Percentiles rank a stretch among this genome's conserved stretches.
Evolutionary conservation across 768 basidiomycete species (phyloP).

Genomic region (Podaxis sp.): DNA sequence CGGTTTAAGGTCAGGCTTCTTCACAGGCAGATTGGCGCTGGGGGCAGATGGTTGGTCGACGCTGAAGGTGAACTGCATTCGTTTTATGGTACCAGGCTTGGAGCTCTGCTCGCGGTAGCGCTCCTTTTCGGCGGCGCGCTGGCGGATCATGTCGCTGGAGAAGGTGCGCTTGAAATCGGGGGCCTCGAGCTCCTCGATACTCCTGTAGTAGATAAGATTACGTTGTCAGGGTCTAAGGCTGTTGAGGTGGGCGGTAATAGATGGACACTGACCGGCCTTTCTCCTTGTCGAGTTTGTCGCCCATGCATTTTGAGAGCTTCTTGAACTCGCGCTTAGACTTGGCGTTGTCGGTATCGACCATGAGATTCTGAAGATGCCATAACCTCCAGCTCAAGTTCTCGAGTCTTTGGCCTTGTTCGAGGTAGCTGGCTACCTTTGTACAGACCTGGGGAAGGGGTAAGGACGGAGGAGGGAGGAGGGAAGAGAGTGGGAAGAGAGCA

Average conservation of each 20-base stretch:
- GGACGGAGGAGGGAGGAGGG: slow-evolving; percentile 32
- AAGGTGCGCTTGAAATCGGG: slow-evolving; percentile 80
- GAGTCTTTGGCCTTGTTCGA: slow-evolving; percentile 88
- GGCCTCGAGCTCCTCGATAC: slow-evolving; percentile 82
- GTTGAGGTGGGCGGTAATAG: slow-evolving; percentile 1
- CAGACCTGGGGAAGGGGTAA: slow-evolving; percentile 55
- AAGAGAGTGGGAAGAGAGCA: slow-evolving; percentile 18
- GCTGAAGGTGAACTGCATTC: slow-evolving; percentile 90
- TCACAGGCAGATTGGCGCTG: slow-evolving; percentile 45
- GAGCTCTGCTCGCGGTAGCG: slow-evolving; percentile 72
- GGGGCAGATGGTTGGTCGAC: slow-evolving; percentile 64
- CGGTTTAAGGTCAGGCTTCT: slow-evolving; percentile 68
- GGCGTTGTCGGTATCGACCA: slow-evolving; percentile 89
- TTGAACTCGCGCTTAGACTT: slow-evolving; percentile 88
- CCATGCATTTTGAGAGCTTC: slow-evolving; percentile 85
- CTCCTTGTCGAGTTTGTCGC: slow-evolving; percentile 91
- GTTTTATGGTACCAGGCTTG: slow-evolving; percentile 72
- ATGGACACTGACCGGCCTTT: slow-evolving; percentile 71
- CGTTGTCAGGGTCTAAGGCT: slow-evolving; percentile 36
- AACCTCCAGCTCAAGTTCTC: slow-evolving; percentile 92
- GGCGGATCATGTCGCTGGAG: slow-evolving; percentile 78
- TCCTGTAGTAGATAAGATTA: slow-evolving; percentile 42
- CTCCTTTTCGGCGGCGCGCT: slow-evolving; percentile 81
- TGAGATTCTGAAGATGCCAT: slow-evolving; percentile 90
- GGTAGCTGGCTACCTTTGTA: slow-evolving; percentile 87